These are phyloP conservation scores for Litsea cubeba DNA, from an alignment of 164 flowering plant genomes.

Conservation along the genomic window DNA sequence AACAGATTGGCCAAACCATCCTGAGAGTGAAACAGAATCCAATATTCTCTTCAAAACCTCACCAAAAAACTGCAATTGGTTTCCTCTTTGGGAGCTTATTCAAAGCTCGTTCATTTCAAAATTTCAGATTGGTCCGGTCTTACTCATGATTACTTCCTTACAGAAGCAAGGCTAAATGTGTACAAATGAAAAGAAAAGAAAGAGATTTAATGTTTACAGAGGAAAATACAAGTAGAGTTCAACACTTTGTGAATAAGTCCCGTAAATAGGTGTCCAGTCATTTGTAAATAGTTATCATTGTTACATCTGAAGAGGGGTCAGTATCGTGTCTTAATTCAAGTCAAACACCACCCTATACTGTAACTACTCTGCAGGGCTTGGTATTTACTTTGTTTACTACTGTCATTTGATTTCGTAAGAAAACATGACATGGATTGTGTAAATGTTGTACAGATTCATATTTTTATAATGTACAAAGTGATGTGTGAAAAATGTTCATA, in stretches of 20 bases:
- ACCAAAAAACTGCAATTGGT: slow-evolving; percentile 43
- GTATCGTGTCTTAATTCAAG: background rate
- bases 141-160: slow-evolving; percentile 25
- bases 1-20: slow-evolving; percentile 51
- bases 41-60: slow-evolving; percentile 24
- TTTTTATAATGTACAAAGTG: too few relatives aligned
- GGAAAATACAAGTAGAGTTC: background rate
- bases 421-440: background rate
- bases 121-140: slow-evolving; percentile 49
- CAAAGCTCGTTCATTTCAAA: slow-evolving; percentile 44
- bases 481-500: too few relatives aligned
- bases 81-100: slow-evolving; percentile 62
- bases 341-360: slow-evolving; percentile 11
- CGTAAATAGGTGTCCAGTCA: background rate
- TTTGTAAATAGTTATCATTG: background rate
- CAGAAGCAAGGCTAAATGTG: background rate
- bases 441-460: too few relatives aligned
- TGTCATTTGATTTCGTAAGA: slow-evolving; percentile 18
- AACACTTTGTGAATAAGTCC: background rate
- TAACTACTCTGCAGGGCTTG: slow-evolving; percentile 6
- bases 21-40: slow-evolving; percentile 50
- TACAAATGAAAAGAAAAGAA: background rate
- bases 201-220: background rate
- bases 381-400: slow-evolving; percentile 5
- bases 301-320: background rate